These are phyloP conservation scores for Penicillium sp. DNA, from an alignment of 2,329 filamentous ascomycete species.

Conservation along the genomic window DNA sequence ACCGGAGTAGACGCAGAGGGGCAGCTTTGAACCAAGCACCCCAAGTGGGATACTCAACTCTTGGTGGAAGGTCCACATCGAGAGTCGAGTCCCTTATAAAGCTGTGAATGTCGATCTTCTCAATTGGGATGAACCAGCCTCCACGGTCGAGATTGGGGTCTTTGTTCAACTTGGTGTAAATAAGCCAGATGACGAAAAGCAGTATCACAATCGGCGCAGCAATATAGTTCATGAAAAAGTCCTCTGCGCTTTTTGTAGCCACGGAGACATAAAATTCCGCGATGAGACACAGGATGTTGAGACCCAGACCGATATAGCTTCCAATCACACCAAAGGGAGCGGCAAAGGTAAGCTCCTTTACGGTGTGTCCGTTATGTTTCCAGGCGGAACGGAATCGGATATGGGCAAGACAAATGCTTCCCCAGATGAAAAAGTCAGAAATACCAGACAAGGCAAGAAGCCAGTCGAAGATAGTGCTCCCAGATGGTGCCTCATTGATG, in stretches of 20 bases:
- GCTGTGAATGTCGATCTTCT: constrained; percentile 24
- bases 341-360: constrained; percentile 66
- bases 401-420: constrained; percentile 64
- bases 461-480: constrained; percentile 61
- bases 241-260: constrained; percentile 35
- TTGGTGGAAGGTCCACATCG: constrained; percentile 23
- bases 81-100: constrained; percentile 23
- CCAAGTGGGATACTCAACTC: constrained; percentile 25
- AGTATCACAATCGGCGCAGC: constrained; percentile 32
- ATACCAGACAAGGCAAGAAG: constrained; percentile 64
- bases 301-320: constrained; percentile 60
- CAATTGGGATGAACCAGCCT: constrained; percentile 17
- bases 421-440: constrained; percentile 65
- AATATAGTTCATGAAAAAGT: constrained; percentile 51
- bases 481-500: constrained; percentile 45
- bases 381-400: constrained; percentile 67
- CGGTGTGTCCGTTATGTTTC: constrained; percentile 56
- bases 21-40: constrained; percentile 22
- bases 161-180: constrained; percentile 20
- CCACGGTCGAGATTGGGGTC: constrained; percentile 24
- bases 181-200: constrained; percentile 41
- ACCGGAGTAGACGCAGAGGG: constrained; percentile 21
- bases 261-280: constrained; percentile 47
- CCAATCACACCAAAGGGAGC: constrained; percentile 61
- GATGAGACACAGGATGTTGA: constrained; percentile 56